Conservation (phyloP, 1,139 yeast species). For the Maudiozyma humilis region DNA sequence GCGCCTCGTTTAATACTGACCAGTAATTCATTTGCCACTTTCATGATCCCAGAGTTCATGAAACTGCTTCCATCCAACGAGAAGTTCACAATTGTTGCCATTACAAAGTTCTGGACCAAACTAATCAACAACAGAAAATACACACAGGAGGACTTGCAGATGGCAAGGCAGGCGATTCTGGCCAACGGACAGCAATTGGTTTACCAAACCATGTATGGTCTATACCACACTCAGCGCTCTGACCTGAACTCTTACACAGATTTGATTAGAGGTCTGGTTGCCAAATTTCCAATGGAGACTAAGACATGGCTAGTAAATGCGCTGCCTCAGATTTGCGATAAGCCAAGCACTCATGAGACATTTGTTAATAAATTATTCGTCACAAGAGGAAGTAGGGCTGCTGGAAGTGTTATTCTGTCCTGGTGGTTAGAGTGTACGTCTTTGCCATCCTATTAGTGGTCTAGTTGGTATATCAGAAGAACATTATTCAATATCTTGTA, state of each 20-base stretch:
- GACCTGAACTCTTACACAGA: constrained; percentile 30
- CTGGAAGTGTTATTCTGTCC: constrained; percentile 26
- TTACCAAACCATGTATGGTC: constrained; percentile 25
- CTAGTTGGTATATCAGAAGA: constrained; percentile 31
- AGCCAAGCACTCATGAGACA: constrained; percentile 22
- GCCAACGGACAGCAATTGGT: constrained; percentile 23
- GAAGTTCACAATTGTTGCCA: constrained; percentile 54
- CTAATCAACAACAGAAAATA: constrained; percentile 50
- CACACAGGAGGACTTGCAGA: constrained; percentile 39
- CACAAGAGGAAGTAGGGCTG: constrained; percentile 32
- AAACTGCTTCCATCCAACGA: constrained; percentile 48
- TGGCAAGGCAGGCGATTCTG: constrained; percentile 28
- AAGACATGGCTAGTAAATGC: constrained; percentile 24
- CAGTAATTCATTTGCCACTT: constrained; percentile 30
- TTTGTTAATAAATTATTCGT: constrained; percentile 26
- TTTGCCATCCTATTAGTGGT: constrained; percentile 19
- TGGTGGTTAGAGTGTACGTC: constrained; percentile 32
- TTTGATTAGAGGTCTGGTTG: constrained; percentile 27
- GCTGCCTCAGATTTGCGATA: constrained; percentile 21
- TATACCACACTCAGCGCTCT: constrained; percentile 29
- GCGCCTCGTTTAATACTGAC: constrained; percentile 44
- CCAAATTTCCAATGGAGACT: constrained; percentile 27
- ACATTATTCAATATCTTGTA: background rate
- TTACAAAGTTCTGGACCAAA: constrained; percentile 58
- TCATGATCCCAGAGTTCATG: constrained; percentile 36